Evolutionary conservation across 257 asterid genomes (phyloP).

Genomic region (Gentiana dahurica): DNA sequence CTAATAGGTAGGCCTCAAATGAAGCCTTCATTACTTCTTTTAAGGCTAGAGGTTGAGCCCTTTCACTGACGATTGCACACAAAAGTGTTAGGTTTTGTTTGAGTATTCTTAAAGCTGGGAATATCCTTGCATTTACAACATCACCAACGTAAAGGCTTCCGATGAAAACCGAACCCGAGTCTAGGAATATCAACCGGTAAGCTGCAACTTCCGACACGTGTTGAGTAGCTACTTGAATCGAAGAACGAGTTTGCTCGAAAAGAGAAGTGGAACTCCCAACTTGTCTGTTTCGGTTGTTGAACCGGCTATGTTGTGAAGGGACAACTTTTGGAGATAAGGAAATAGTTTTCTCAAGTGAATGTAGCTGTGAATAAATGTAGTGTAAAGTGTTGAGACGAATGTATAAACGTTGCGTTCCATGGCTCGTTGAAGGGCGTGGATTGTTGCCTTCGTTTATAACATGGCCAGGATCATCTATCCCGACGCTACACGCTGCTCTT

Average conservation of each 20-base stretch:
- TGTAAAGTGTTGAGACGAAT: conserved; percentile 88
- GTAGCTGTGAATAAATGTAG: conserved; percentile 53
- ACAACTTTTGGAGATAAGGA: conserved; percentile 43
- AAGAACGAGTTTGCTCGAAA: conserved; percentile 50
- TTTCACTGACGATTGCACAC: conserved; percentile 63
- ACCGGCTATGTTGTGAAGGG: conserved; percentile 31
- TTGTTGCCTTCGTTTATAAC: conserved; percentile 34
- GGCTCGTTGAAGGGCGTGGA: conserved; percentile 83
- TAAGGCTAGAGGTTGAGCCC: conserved; percentile 57
- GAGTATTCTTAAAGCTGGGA: conserved; percentile 40
- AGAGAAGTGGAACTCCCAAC: conserved; percentile 41
- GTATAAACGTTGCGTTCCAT: conserved; percentile 93
- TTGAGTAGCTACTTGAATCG: conserved; percentile 46
- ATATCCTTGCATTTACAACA: conserved; percentile 38
- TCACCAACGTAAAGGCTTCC: conserved; percentile 46
- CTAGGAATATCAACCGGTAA: conserved; percentile 73
- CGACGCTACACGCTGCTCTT: conserved; percentile 62
- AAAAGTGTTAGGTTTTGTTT: conserved; percentile 77
- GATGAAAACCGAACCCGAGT: conserved; percentile 55
- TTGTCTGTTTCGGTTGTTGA: conserved; percentile 24
- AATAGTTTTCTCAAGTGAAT: conserved; percentile 48
- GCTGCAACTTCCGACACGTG: conserved; percentile 92
- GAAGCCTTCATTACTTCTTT: conserved; percentile 75
- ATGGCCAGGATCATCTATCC: conserved; percentile 30
- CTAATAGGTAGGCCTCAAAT: conserved; percentile 76